A percentile compares a stretch with the other conserved stretches of the same genome.
These are phyloP conservation scores for Filosporella fistucella DNA, from an alignment of 495 filamentous ascomycete genomes.

Conservation along the genomic window DNA sequence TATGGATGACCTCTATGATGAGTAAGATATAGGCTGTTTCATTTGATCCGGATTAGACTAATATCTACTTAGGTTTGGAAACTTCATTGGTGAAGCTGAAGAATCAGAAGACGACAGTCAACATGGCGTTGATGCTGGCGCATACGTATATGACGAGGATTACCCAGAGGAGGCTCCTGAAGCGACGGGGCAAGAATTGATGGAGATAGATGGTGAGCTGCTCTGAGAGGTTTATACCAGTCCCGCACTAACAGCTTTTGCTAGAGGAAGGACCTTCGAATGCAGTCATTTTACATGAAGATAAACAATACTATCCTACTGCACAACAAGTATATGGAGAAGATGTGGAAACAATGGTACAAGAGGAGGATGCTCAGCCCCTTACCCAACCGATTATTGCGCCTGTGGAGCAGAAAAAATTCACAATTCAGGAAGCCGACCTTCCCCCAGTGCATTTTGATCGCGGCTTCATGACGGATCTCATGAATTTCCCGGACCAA, in stretches of 20 bases:
- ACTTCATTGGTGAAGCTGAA: conserved; percentile 89
- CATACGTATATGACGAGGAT: conserved; percentile 73
- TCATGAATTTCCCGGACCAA: conserved; percentile 94
- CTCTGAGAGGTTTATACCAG: neutral
- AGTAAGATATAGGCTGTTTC: conserved; percentile 40
- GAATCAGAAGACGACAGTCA: conserved; percentile 78
- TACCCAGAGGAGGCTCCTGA: conserved; percentile 59
- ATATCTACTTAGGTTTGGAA: conserved; percentile 73
- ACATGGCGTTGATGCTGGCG: conserved; percentile 64
- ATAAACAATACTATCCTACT: conserved; percentile 98
- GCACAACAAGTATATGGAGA: conserved; percentile 91
- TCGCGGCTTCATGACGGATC: conserved; percentile 84
- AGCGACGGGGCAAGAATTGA: conserved; percentile 71
- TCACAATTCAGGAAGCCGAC: conserved; percentile 86
- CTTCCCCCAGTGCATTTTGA: conserved; percentile 84
- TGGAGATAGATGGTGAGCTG: conserved; percentile 81
- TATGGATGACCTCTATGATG: conserved; percentile 85
- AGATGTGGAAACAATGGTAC: conserved; percentile 91
- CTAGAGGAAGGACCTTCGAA: conserved; percentile 86
- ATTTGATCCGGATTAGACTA: conserved; percentile 8
- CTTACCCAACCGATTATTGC: conserved; percentile 90
- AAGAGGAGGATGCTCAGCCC: conserved; percentile 95
- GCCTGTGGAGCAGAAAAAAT: conserved; percentile 91
- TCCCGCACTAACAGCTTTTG: too few species aligned
- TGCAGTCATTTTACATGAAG: conserved; percentile 93